Base-by-base conservation (phyloP, 2,329 filamentous ascomycete genomes). In the Trichoderma lentiforme region DNA sequence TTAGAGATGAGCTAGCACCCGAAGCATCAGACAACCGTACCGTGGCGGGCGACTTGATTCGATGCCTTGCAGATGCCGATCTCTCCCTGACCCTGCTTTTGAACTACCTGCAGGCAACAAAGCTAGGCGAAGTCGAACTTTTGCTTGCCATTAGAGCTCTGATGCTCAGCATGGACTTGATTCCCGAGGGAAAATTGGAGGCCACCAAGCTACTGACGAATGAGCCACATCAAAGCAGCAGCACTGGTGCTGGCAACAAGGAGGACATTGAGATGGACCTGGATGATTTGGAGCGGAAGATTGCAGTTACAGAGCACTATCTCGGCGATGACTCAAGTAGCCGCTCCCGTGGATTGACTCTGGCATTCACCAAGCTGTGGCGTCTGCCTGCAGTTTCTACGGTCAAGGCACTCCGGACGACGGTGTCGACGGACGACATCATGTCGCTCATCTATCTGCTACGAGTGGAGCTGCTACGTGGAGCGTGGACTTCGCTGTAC, bases 401-500 rank as follows among this genome's bases (percentile, higher is more conserved):
- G 56, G 87, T 92, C 61, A 85, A 87, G 68, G 88, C 88, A 3
- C 85, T 95, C 58, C 89, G 91, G 53, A 84, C 85, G 12, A 87
- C 86, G 32, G 88, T 93, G 73, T 86, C 87, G 62, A 90, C 89
- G 3, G 87, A 91, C 74, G 91, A 95, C 75, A 88, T 92, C 28
- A 83, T 93, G 12, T 90, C 90, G 43, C 86, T 95, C 68, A 91
- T 95, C 75, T 88, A 92, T 75, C 84, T 94, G 6, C 85, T 95
- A 34, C 89, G 92, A 71, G 86, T 91, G 74, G 92, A 95, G 81
- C 85, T 95, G 60, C 88, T 90, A 66, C 89, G 90, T 74, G 92
- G 92, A 71, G 90, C 91, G 36, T 95, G 93, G 93, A 93, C 91
- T 0, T 88, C 89, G 21, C 86, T 88, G 26, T 94, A 94, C 79